These are phyloP conservation scores for Phyllosticta capitalensis DNA, from an alignment of 2,329 filamentous ascomycete genomes.

Conservation along the genomic window DNA sequence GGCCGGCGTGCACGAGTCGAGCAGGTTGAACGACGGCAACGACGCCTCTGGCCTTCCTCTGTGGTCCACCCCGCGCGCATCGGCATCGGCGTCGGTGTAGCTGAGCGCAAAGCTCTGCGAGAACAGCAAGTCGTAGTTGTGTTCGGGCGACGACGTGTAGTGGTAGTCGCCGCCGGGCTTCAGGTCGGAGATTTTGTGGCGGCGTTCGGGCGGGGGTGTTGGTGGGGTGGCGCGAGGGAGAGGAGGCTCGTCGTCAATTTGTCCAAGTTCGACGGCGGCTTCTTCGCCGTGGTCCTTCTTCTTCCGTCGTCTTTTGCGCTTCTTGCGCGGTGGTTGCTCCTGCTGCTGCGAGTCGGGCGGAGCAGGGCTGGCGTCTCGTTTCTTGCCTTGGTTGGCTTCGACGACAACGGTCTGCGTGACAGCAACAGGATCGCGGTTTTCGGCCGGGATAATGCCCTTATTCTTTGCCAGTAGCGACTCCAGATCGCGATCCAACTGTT, in stretches of 20 bases:
- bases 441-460: no score
- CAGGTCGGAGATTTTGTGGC: neutral
- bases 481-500: neutral
- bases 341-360: neutral
- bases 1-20: no score
- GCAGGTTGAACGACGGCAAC: no score
- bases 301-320: no score
- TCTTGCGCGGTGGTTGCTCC: neutral
- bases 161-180: neutral
- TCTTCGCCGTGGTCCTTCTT: no score
- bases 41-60: no score
- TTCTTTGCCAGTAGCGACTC: neutral
- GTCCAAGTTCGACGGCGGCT: no score
- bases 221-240: neutral
- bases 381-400: neutral
- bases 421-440: no score
- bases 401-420: neutral
- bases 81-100: no score
- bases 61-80: neutral
- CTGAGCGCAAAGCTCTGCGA: neutral
- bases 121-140: neutral
- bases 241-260: neutral
- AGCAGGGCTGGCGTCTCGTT: neutral
- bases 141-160: neutral
- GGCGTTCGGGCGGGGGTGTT: neutral